Evolutionary conservation across 164 flowering plant species (phyloP).

Genomic region (Vitis rupestris): DNA sequence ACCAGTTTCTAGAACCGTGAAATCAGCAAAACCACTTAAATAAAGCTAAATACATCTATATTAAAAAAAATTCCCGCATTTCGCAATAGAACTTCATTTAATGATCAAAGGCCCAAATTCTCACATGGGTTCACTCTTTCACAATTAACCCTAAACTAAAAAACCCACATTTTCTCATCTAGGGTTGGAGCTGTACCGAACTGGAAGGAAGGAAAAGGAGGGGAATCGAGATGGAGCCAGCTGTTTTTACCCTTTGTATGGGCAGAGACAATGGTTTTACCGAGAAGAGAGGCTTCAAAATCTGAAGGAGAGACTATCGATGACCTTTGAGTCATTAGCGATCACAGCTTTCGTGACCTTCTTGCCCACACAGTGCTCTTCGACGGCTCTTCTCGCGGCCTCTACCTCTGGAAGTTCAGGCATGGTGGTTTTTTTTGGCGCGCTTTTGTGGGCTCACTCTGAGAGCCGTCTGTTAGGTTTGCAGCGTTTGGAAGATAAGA

Average conservation of each 20-base stretch:
- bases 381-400: conserved; percentile 85
- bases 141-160: conserved; percentile 8
- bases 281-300: conserved; percentile 63
- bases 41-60: not conserved
- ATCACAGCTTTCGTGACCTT: conserved; percentile 51
- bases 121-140: not conserved
- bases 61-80: too few species aligned
- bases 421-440: conserved; percentile 32
- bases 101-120: not conserved
- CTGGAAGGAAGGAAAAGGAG: conserved; percentile 95
- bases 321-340: conserved; percentile 83
- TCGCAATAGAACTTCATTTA: not conserved
- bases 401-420: conserved; percentile 99
- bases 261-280: conserved; percentile 78
- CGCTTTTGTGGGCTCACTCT: too few species aligned
- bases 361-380: conserved; percentile 71
- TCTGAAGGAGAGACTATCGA: conserved; percentile 69
- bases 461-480: too few species aligned
- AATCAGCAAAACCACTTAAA: not conserved
- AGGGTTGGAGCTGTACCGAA: conserved; percentile 51
- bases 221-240: conserved; percentile 88
- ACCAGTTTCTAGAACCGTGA: too few species aligned
- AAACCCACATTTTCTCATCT: not conserved
- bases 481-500: too few species aligned
- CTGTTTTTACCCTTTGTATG: conserved; percentile 90